phyloP scores from a whole-genome alignment of 768 basidiomycete species.

The Postia placenta region DNA sequence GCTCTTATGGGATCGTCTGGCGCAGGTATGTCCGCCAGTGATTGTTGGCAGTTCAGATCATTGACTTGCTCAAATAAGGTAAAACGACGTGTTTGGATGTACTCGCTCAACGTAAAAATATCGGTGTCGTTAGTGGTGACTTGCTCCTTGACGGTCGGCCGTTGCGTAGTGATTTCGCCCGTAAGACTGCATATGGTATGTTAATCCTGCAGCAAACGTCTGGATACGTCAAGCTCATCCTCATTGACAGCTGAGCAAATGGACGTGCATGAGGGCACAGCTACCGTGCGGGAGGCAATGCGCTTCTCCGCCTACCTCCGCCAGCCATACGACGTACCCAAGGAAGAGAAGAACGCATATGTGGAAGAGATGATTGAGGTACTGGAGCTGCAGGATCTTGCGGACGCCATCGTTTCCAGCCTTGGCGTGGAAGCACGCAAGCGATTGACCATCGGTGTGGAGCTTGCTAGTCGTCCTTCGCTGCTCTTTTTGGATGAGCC shows the following conservation, averaged over 20 bases:
- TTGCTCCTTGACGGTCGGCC: constrained; percentile 62
- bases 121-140: constrained; percentile 60
- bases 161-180: constrained; percentile 47
- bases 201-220: no score
- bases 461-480: constrained; percentile 83
- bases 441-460: constrained; percentile 87
- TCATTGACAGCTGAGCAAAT: constrained; percentile 61
- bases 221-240: no score
- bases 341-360: constrained; percentile 72
- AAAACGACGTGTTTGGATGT: constrained; percentile 77
- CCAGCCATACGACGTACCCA: constrained; percentile 60
- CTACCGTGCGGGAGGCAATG: constrained; percentile 80
- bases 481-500: constrained; percentile 61
- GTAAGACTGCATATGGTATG: constrained; percentile 74
- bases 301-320: constrained; percentile 82
- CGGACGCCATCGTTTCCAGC: constrained; percentile 75
- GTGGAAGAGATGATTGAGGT: constrained; percentile 82
- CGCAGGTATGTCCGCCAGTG: constrained; percentile 47
- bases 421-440: constrained; percentile 70
- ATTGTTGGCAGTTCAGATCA: no score
- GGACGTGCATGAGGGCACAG: constrained; percentile 79
- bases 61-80: constrained; percentile 44
- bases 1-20: constrained; percentile 87
- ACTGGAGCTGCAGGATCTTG: constrained; percentile 75
- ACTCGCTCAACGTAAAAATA: constrained; percentile 66